Base-by-base conservation (phyloP, 176 grass and related monocot species). In the Cenchrus fungigraminus region DNA sequence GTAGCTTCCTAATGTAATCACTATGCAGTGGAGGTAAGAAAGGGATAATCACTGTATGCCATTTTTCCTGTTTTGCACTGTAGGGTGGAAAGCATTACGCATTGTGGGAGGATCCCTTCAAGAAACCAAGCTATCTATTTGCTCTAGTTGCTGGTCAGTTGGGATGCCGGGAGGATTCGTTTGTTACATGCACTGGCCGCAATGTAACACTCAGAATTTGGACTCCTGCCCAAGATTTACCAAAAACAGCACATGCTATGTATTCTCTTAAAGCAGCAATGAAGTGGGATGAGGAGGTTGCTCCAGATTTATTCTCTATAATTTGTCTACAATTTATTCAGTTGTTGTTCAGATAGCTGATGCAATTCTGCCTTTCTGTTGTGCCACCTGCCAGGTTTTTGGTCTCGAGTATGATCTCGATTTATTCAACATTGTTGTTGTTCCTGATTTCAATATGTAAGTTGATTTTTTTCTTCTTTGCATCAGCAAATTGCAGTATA, bases 361-460 rank as follows among this genome's bases (percentile, higher is more conserved):
- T 88, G 13, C 34, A 80, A 78, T 81, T 74, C 29, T 56, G 5
- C 68, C 52, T 77, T 84, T 84, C 74, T 6, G 74, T 46, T 76
- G 34, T 89, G 47, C 50, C 81, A 95, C 91, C 50, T 89, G 46
- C 67, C 90, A 99, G 97, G 93, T 96, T 43, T 99, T 99, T 89
- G 91, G 97, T 79, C 97, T 99, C 77, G 91, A 99, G 78, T 96
- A 96, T 58, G 97, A 99, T 89, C 91, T 99, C 55, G 93, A 99
- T 91, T 91, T 99, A 73, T 99, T 99, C 90, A 99, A 99, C 79
- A 96, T 99, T 87, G 97, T 99, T 51, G 97, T 94, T 86, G 90
- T 96, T 89, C 97, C 97, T 82, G 97, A 99, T 93, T 99, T 99
- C 81, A 99, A 99, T 71, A 94, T 99, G 97, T 99, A 94, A 94